Base-by-base conservation (phyloP, 192 early-diverging fungal species). In the Coemansia sp. region DNA sequence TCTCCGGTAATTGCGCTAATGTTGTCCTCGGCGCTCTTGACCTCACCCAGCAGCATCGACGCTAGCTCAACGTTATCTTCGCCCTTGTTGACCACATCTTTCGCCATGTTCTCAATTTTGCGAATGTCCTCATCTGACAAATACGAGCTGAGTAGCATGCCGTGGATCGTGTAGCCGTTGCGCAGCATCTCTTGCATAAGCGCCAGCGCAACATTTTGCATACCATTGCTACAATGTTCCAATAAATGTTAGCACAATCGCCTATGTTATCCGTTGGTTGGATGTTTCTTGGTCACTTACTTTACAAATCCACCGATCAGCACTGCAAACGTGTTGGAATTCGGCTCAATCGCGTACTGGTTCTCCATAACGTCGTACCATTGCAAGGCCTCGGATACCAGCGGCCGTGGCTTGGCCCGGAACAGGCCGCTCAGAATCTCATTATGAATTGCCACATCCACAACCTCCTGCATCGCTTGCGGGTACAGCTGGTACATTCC, bases 351-450 rank as follows among this genome's bases (percentile, higher is more conserved):
- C 7, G 45, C 59, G 67, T 84, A 83, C 35, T 63, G 51, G 23
- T 64, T 62, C 56, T 85, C 84, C 70, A 92, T 79, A 15, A 77
- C 59, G 56, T 88, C 83, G 66, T 88, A 92, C 95, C 93, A 93
- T 37, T 84, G 72, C 19, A 89, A 63, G 4, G 89, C 88, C 35
- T 83, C 75, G 11, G 76, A 72, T 23, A 82, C 83, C 29, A 80
- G 56, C 22, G 89, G 85, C 11, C 58, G 70, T 2, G 85, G 83
- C 53, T 72, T 58, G 23, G 65, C 81, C n/a, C 69, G 67, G 52
- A 89, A 68, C 49, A 90, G 84, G 8, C 86, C 88, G 50, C 88
- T 85, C n/a, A 97, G 72, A 32, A 97, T 91, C 35, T 89, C 86
- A 70, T 97, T 97, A 69, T 94, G 85, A 41, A 94, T 76, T 12